A percentile compares a stretch with the other conserved stretches of the same genome.
Conservation (phyloP, 352 stramenopile genomes). For the Hyaloperonospora arabidopsidis region DNA sequence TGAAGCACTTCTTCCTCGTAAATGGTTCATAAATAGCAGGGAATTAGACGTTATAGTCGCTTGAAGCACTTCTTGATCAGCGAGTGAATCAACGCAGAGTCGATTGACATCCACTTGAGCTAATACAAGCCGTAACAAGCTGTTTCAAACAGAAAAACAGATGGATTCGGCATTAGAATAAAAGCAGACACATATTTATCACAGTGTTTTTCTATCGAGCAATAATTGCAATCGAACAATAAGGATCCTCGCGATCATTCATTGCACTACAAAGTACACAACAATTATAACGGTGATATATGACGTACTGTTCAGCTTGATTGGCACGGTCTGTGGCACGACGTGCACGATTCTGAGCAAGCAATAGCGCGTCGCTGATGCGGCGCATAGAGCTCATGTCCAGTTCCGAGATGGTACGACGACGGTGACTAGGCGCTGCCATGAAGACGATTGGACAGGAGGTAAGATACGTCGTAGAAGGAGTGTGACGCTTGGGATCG, state of each 20-base stretch:
- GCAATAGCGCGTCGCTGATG: conserved; percentile 58
- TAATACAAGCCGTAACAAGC: conserved; percentile 26
- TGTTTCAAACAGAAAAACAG: conserved; percentile 1
- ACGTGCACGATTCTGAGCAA: conserved; percentile 62
- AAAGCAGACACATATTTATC: too few species aligned
- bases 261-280: conserved; percentile 3
- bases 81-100: conserved; percentile 22
- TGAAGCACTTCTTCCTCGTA: conserved; percentile 9
- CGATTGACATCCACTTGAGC: conserved; percentile 19
- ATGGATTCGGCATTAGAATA: too few species aligned
- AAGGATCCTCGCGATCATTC: too few species aligned
- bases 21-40: conserved; percentile 7
- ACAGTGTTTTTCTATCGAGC: too few species aligned
- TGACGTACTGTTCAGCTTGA: conserved; percentile 54
- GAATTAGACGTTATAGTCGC: conserved; percentile 13
- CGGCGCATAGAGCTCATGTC: conserved; percentile 54
- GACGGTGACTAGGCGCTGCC: not conserved
- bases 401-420: conserved; percentile 38
- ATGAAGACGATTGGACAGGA: too few species aligned
- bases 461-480: too few species aligned
- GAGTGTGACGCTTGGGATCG: too few species aligned
- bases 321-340: conserved; percentile 52
- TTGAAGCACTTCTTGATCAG: conserved; percentile 24
- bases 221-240: not conserved
- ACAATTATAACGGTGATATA: too few species aligned